Conservation (phyloP, 805 yeast species). For the Ogataea salicorniae region DNA sequence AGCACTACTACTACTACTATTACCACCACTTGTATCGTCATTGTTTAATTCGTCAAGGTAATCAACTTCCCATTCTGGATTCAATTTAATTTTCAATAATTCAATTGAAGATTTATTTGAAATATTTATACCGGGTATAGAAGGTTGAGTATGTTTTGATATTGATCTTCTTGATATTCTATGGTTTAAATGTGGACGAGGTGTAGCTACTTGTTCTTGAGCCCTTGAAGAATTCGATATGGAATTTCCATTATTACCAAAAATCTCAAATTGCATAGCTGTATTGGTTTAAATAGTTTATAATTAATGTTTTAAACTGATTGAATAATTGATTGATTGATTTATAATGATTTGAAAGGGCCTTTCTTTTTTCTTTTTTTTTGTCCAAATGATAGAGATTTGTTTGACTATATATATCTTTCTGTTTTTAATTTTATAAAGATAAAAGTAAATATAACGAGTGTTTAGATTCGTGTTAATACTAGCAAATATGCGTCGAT, state of each 20-base stretch:
- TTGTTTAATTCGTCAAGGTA: slow-evolving; percentile 16
- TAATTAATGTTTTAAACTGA: no score
- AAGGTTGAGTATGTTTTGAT: slow-evolving; percentile 22
- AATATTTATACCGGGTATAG: slow-evolving; percentile 5
- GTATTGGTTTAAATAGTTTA: no score
- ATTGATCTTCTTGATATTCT: slow-evolving; percentile 27
- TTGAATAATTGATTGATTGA: no score
- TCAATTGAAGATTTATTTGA: slow-evolving; percentile 6
- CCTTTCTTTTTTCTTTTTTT: no score
- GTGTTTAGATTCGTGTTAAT: no score
- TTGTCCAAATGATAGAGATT: no score
- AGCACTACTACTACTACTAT: no score
- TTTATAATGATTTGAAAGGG: not conserved
- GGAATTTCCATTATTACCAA: not conserved
- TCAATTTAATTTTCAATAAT: slow-evolving; percentile 14
- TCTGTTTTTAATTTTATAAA: no score
- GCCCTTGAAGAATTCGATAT: not conserved
- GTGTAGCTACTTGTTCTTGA: slow-evolving; percentile 2
- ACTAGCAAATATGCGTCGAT: no score
- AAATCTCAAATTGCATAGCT: not conserved
- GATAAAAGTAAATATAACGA: no score
- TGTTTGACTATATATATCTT: no score
- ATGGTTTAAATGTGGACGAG: slow-evolving; percentile 14
- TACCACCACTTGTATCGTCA: slow-evolving; percentile 9
- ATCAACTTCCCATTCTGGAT: slow-evolving; percentile 28